Conservation (phyloP, 352 stramenopile species). For the Pythium coloratum region DNA sequence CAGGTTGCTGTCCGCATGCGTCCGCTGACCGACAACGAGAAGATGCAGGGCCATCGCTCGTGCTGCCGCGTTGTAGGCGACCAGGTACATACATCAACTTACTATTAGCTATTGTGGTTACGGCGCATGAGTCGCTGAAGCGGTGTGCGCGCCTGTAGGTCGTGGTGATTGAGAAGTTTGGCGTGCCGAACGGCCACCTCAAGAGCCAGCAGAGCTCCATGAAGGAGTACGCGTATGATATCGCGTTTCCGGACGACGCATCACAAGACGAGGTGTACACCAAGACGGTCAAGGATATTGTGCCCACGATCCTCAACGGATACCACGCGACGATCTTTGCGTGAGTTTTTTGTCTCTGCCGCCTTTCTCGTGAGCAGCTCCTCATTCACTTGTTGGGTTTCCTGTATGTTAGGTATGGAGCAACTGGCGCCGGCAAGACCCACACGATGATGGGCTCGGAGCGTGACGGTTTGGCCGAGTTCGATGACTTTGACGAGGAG, state of each 20-base stretch:
- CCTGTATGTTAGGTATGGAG: conserved; percentile 34
- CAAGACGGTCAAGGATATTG: conserved; percentile 59
- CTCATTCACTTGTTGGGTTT: not conserved
- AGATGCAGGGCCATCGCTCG: conserved; percentile 44
- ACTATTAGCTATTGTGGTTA: not conserved
- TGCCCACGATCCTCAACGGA: conserved; percentile 68
- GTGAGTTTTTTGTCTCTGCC: conserved; percentile 22
- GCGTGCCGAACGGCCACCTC: conserved; percentile 43
- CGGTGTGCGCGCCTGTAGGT: conserved; percentile 28
- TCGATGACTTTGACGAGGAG: conserved; percentile 45
- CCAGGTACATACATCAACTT: conserved; percentile 30
- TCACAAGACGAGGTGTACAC: conserved; percentile 57
- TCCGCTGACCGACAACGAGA: conserved; percentile 43
- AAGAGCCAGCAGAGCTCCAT: conserved; percentile 53
- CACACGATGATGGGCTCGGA: conserved; percentile 76
- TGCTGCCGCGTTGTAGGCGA: conserved; percentile 58
- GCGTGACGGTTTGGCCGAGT: conserved; percentile 48
- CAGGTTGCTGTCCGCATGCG: conserved; percentile 59
- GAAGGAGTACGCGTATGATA: conserved; percentile 66
- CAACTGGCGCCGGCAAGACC: conserved; percentile 66
- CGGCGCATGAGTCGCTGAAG: not conserved
- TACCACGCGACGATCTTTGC: conserved; percentile 86
- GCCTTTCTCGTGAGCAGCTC: not conserved
- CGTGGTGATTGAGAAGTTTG: conserved; percentile 66
- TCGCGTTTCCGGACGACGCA: conserved; percentile 48